Evolutionary conservation across 306 rosid genomes (phyloP), one percentile per base, ranked within the genome.

Genomic region (Notholithocarpus densiflorus): DNA sequence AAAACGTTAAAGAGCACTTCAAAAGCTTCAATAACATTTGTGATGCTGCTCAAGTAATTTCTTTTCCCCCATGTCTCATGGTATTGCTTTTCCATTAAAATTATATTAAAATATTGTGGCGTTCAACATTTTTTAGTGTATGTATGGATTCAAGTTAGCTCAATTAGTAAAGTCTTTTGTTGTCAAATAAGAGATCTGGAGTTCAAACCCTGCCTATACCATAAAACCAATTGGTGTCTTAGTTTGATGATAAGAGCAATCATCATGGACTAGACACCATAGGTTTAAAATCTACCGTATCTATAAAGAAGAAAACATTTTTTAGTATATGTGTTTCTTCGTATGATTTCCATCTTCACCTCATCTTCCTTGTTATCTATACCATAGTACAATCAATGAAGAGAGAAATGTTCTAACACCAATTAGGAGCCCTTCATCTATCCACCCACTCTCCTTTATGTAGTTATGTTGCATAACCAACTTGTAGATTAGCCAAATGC

Each of bases 21-120:
- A 56, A 89, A 34, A 96, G 97, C 90, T 95, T 95, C 92, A 95
- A 95, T 83, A 90, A 98, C 81, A 95, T 93, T 77, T 95, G 99
- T 77, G 99, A 91, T 82, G 98, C 99, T 62, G 91, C 99, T 71
- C 98, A 95, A 89, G 98, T 93, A 78, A 68, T 84, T 75, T 71
- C 60, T 75, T 59, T 71, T 51, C 29, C 55, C 3, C 20, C 11
- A 66, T 45, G 17, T 73, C 52, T 64, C 26, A 12, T 60, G 72
- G 64, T 34, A 34, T 76, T 27, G 15, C 34, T 69, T 64, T 37
- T 64, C 23, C 5, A 2, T 19, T 17, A 64, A 27, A 61, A 13
- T 5, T 62, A 27, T 27, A 12, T 8, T 23, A 5, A 10, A 64
- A 64, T 18, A 29, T 3, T 27, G 45, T 45, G 17, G 13, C 3